Base-by-base conservation (phyloP, 345 rosid species). In the Corchorus olitorius region DNA sequence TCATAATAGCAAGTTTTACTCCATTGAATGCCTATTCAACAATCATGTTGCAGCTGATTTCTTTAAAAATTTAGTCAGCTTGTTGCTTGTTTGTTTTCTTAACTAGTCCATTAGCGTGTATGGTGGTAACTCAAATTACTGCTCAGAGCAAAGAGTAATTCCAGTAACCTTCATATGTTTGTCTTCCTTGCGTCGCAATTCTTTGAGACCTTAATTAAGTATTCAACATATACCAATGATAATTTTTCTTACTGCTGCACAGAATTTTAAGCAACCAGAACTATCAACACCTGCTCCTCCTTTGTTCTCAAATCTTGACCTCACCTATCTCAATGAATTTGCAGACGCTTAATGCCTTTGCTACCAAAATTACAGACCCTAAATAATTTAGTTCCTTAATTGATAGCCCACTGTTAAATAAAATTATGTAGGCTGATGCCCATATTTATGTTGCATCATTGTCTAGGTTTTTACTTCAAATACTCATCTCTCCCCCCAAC, bases 381-480 rank as follows among this genome's bases (percentile, higher is more conserved):
- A 39, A 6, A 45, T 39, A 64, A 64, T 27, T 13, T 39, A 19
- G 68, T 64, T 17, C 69, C 6, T 64, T 39, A 64, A 64, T 39
- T 17, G 39, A 64, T 17, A 64, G 27, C 69, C 59, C 27, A 17
- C 60, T 8, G 9, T 46, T 50, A 52, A 17, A 43, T 33, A 35
- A 70, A 54, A n/a, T 43, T 58, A 50, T 37, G 20, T 70, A 60
- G 14, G 61, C 58, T 34, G 74, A 17, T 27, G 55, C 58, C 50
- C 20, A 48, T 70, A 35, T 53, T 7, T 8, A 16, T 34, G 34
- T n/a, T 14, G n/a, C 35, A 35, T 22, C 10, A 59, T 2, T 2
- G 62, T 27, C 39, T 22, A 1, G 39, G 65, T 60, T 33, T 27
- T 60, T 27, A 33, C 39, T 27, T 11, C 14, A 58, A 27, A 27